Evolutionary conservation across 305 asterid species (phyloP), one percentile per base, ranked within the genome.

Genomic region (Caryopteris hybrid): DNA sequence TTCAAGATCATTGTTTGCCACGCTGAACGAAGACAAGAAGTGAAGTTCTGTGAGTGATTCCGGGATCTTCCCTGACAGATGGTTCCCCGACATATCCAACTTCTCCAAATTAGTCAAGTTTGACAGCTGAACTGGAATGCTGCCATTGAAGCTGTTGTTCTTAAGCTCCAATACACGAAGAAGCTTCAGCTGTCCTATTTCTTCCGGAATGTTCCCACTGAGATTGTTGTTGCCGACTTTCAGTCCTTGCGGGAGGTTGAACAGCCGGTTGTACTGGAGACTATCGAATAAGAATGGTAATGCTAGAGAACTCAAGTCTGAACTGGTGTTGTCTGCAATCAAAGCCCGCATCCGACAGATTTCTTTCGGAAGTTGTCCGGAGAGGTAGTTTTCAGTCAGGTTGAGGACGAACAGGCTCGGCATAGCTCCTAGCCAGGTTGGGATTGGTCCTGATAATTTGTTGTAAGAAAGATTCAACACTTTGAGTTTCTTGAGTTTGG

Each of bases 1-100:
- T 39, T 58, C 69, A 2, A 85, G 83, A 78, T 78, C 78, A 60
- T 87, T 87, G 14, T 73, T 17, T 1, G 86, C 86, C n/a, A 85
- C 92, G 33, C 78, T 83, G 56, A 88, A 88, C 0, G 47, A 48
- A 0, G 95, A 88, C 72, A 88, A 46, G 81, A 88, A 88, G 41
- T 74, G 73, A 3, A 88, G 81, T 36, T 54, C 14, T 16, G 64
- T 62, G 5, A 85, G 61, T 14, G 88, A 73, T 20, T 45, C 61
- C 3, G 92, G 92, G 25, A 88, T 85, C 83, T 69, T 47, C 0
- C 95, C 95, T 0, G 69, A 5, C 13, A 88, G 74, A 71, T 66
- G 75, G 64, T 88, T 85, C 18, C 75, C 66, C 0, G 89, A 85
- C 77, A 88, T 23, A 16, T 88, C 86, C 78, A 88, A 5, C 46